phyloP scores from a whole-genome alignment of 1,284 basidiomycete species.

The Fomitopsis betulina region DNA sequence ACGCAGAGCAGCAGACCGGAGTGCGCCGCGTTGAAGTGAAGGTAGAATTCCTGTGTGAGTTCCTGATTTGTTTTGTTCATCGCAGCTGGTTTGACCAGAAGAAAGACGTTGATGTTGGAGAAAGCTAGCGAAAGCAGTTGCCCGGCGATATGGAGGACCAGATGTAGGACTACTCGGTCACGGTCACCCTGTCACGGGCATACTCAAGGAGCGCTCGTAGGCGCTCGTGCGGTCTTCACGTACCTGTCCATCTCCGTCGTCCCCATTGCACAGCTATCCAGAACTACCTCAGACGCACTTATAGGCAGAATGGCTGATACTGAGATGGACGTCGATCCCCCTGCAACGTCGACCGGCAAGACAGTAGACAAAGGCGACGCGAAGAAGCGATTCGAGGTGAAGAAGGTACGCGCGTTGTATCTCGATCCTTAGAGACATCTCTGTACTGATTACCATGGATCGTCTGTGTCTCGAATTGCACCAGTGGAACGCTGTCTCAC shows the following conservation, averaged over 20 bases:
- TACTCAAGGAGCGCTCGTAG: background rate
- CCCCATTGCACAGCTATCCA: background rate
- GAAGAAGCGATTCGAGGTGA: conserved; percentile 89
- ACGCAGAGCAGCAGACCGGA: conserved; percentile 35
- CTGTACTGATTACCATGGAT: conserved; percentile 5
- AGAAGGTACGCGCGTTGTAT: conserved; percentile 64
- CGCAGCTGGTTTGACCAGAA: background rate
- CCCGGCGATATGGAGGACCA: no score
- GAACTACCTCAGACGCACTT: conserved; percentile 6
- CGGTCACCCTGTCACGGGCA: background rate
- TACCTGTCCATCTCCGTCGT: background rate
- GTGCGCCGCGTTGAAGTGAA: conserved; percentile 40
- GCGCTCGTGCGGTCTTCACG: background rate
- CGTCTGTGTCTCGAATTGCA: background rate
- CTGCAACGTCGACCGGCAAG: conserved; percentile 39
- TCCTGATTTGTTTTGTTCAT: conserved; percentile 24
- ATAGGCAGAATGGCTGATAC: conserved; percentile 18
- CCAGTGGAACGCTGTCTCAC: conserved; percentile 93
- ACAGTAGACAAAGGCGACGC: conserved; percentile 44
- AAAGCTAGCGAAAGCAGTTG: no score
- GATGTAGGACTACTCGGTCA: background rate
- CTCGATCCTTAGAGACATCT: background rate
- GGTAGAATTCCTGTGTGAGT: conserved; percentile 42
- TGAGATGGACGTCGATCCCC: conserved; percentile 79
- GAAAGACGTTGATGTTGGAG: background rate